Percentiles rank a stretch among this genome's conserved stretches.
phyloP scores from a whole-genome alignment of 208 protist species.

The Zelonia costaricensis region DNA sequence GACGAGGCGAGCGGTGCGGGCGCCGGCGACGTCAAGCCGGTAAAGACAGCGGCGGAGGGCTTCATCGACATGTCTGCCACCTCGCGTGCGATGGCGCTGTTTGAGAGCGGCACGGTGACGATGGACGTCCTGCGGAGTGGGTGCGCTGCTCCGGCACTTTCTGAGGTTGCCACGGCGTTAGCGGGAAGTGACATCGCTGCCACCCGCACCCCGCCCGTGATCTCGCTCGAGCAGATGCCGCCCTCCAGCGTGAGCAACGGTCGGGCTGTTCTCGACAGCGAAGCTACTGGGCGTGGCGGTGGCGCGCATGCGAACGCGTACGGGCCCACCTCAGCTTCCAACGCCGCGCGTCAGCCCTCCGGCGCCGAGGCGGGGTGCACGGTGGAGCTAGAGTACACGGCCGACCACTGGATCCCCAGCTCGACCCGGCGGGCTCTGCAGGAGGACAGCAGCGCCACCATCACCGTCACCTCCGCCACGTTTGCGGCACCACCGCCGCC shows the following conservation, averaged over 20 bases:
- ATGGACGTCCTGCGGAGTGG: conserved; percentile 5
- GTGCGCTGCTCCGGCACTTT: too few species aligned
- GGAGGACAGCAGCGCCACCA: background rate
- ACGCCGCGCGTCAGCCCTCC: background rate
- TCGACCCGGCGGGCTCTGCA: conserved; percentile 3
- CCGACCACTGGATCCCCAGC: conserved; percentile 16
- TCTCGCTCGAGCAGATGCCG: conserved; percentile 22
- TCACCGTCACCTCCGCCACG: conserved; percentile 6
- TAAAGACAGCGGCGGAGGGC: background rate
- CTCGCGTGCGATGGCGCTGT: conserved; percentile 5
- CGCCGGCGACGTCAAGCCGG: background rate
- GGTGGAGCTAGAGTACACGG: conserved; percentile 24
- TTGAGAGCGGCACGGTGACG: conserved; percentile 7
- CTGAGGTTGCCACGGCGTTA: too few species aligned
- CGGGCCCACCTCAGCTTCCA: background rate
- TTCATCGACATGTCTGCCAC: background rate
- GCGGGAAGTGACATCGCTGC: too few species aligned
- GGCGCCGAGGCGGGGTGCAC: conserved; percentile 12
- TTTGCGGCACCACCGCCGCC: background rate
- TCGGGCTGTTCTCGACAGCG: background rate
- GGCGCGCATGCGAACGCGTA: background rate
- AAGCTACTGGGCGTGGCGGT: background rate
- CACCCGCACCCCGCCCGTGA: conserved; percentile 3
- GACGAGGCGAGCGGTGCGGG: background rate
- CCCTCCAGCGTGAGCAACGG: too few species aligned